Evolutionary conservation across 352 stramenopile species (phyloP).

Genomic region (Phytopythium delawarense): DNA sequence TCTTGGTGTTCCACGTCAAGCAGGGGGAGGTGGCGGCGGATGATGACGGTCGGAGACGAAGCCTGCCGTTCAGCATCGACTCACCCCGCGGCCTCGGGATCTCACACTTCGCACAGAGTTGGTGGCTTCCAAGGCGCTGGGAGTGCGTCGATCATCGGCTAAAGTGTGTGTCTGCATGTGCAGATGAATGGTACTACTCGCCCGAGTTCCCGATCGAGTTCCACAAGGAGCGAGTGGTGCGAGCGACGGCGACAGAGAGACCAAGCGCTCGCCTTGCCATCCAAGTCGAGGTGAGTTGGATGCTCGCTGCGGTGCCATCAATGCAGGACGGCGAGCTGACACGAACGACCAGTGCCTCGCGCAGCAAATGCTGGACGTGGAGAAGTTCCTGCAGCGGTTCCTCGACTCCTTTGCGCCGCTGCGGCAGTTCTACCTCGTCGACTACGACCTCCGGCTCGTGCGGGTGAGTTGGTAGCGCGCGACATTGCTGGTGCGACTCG

Average conservation of each 20-base stretch:
- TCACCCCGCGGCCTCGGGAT: conserved; percentile 10
- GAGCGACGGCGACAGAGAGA: neutral
- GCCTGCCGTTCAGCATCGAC: neutral
- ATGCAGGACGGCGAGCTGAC: neutral
- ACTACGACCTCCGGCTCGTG: conserved; percentile 61
- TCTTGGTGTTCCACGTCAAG: conserved; percentile 27
- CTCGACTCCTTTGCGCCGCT: conserved; percentile 38
- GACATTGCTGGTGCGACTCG: neutral
- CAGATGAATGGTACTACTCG: conserved; percentile 36
- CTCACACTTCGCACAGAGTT: conserved; percentile 28
- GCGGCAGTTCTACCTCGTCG: conserved; percentile 35
- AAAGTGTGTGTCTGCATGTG: neutral
- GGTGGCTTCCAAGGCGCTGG: neutral
- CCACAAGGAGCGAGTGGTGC: neutral
- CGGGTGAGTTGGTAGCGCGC: conserved; percentile 17
- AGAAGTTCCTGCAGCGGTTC: conserved; percentile 48
- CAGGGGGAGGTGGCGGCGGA: neutral
- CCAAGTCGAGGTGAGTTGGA: neutral
- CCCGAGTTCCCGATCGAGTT: conserved; percentile 40
- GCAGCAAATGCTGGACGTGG: conserved; percentile 54
- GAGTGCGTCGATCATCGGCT: neutral
- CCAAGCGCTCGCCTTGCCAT: neutral
- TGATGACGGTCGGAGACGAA: neutral
- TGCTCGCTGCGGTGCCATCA: too few relatives aligned
- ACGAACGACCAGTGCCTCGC: conserved; percentile 20